These are phyloP conservation scores for Hypomontagnella monticulosa DNA, from an alignment of 495 filamentous ascomycete species.

Conservation along the genomic window DNA sequence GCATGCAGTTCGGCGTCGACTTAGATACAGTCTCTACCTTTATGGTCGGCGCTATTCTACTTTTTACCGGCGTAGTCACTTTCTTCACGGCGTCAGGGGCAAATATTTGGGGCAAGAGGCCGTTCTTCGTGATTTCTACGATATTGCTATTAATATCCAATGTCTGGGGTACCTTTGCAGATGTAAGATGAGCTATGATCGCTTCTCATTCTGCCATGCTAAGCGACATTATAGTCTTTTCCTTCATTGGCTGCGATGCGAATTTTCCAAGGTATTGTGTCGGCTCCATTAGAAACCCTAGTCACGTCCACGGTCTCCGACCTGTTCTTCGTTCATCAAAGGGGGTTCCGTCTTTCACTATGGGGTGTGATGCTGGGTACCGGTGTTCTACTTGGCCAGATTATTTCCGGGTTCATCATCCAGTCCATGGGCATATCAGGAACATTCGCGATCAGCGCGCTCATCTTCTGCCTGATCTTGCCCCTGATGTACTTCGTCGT, in stretches of 20 bases:
- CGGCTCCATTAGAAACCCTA: slow-evolving; percentile 66
- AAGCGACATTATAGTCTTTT: slow-evolving; percentile 37
- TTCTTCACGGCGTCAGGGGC: slow-evolving; percentile 51
- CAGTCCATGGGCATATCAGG: slow-evolving; percentile 45
- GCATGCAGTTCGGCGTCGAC: slow-evolving; percentile 41
- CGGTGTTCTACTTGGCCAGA: slow-evolving; percentile 49
- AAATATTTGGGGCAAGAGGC: slow-evolving; percentile 51
- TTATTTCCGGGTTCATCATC: slow-evolving; percentile 53
- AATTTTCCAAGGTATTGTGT: slow-evolving; percentile 65
- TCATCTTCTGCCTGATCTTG: slow-evolving; percentile 46
- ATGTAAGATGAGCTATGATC: slow-evolving; percentile 15
- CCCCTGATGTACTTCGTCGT: slow-evolving; percentile 48
- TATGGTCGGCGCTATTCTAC: slow-evolving; percentile 46
- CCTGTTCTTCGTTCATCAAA: slow-evolving; percentile 64
- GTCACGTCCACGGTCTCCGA: slow-evolving; percentile 69
- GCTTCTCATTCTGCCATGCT: background rate
- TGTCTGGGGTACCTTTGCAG: slow-evolving; percentile 48
- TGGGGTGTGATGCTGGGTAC: slow-evolving; percentile 40
- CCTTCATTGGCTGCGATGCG: slow-evolving; percentile 50
- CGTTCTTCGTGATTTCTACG: slow-evolving; percentile 50
- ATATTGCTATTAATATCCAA: slow-evolving; percentile 41
- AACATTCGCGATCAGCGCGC: slow-evolving; percentile 45
- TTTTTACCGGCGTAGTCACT: slow-evolving; percentile 46
- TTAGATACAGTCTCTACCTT: slow-evolving; percentile 45
- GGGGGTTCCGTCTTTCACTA: slow-evolving; percentile 34